Evolutionary conservation across 2,329 filamentous ascomycete genomes (phyloP).

Genomic region (Magnaporthiopsis rhizophila): DNA sequence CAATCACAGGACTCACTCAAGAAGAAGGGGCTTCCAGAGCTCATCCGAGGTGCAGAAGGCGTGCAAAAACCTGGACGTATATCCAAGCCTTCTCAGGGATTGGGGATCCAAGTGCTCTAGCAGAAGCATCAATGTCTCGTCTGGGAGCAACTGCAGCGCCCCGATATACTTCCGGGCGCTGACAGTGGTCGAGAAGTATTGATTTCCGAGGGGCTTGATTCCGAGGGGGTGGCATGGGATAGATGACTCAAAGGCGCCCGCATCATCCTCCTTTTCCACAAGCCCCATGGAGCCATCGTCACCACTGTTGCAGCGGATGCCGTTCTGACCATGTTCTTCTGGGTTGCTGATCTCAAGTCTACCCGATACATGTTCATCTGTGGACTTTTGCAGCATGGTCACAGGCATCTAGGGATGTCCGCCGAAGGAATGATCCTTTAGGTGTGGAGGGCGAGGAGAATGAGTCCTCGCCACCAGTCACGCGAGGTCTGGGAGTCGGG

Average conservation of each 20-base stretch:
- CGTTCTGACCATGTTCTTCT: neutral
- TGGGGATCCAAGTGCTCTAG: slow-evolving; percentile 65
- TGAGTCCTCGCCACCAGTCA: neutral
- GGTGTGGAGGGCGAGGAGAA: neutral
- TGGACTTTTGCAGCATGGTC: neutral
- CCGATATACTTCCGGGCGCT: slow-evolving; percentile 64
- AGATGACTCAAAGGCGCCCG: slow-evolving; percentile 26
- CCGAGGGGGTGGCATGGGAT: slow-evolving; percentile 75
- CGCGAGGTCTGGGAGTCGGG: neutral
- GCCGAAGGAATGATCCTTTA: neutral
- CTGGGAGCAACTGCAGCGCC: slow-evolving; percentile 59
- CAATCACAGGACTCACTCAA: slow-evolving; percentile 57
- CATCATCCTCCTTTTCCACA: neutral
- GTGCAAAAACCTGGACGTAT: slow-evolving; percentile 77
- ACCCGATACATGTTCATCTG: neutral
- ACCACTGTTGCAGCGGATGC: slow-evolving; percentile 6
- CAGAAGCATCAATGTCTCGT: slow-evolving; percentile 70
- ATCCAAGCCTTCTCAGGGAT: slow-evolving; percentile 58
- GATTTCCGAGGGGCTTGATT: slow-evolving; percentile 82
- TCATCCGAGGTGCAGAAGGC: slow-evolving; percentile 80
- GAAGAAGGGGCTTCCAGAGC: slow-evolving; percentile 77
- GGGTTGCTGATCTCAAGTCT: neutral
- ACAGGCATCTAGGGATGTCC: neutral
- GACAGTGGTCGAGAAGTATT: slow-evolving; percentile 54
- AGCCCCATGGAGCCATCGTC: slow-evolving; percentile 1